Evolutionary conservation across 106 monocot species (phyloP), one percentile per base, ranked within the genome.

Genomic region (Dendrobium catenatum): DNA sequence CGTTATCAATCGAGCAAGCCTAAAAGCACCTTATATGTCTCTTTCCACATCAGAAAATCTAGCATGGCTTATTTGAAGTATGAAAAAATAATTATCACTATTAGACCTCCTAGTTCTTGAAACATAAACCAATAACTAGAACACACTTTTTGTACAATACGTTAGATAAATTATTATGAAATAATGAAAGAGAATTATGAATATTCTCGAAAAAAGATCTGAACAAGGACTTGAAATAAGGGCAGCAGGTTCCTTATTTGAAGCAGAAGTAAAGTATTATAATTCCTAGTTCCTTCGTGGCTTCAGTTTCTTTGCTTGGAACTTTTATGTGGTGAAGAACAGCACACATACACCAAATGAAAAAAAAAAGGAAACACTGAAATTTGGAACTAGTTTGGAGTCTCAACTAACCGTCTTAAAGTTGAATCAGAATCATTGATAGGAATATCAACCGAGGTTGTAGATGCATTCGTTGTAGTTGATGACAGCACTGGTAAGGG

Each of bases 401-500:
- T 42, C 43, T 79, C 31, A 37, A 88, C 86, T 76, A 55, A 93
- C 99, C 90, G 67, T 86, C 79, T 87, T 68, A 82, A 73, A 68
- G 84, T 86, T 81, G 90, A 78, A n/a, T 83, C 91, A 83, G 87
- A 81, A 83, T 93, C 93, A 83, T 86, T 82, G 70, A 90, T 77
- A 78, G 93, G 95, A 84, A 78, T 27, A 80, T 93, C 99, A 20
- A 72, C 84, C 13, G 78, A 51, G 16, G 81, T 13, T 58, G 85
- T 74, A 1, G 68, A 27, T 78, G 82, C 29, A 46, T 79, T 83
- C 9, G 78, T 78, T n/a, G 17, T 51, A 42, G 83, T 58, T 16
- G 80, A 55, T 51, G 87, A 78, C 40, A 88, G 81, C 68, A 81
- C 89, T 78, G 99, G 99, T 66, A 99, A 79, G 59, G 99, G 95